Evolutionary conservation across 2,329 filamentous ascomycete species (phyloP).

Genomic region (Fusarium sp.): DNA sequence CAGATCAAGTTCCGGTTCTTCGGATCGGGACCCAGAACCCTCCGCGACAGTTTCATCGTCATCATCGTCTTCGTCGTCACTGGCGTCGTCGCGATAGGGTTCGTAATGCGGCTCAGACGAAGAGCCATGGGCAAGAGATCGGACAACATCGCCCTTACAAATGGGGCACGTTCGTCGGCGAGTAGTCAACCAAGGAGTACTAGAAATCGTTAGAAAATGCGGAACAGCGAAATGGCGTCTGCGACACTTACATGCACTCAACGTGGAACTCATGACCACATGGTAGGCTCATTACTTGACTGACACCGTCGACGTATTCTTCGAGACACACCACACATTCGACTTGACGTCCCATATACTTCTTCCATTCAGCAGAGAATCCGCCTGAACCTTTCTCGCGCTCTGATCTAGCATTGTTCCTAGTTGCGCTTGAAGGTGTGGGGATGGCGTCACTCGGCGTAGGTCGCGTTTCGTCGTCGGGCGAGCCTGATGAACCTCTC

Average conservation of each 20-base stretch:
- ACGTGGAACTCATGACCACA: constrained; percentile 98
- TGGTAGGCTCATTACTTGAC: constrained; percentile 94
- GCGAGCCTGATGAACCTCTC: constrained; percentile 72
- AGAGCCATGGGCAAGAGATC: constrained; percentile 69
- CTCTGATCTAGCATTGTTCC: constrained; percentile 52
- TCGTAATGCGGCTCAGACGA: constrained; percentile 66
- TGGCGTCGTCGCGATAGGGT: constrained; percentile 67
- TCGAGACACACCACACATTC: constrained; percentile 98
- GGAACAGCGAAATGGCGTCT: neutral
- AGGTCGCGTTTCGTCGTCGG: constrained; percentile 62
- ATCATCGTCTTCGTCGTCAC: constrained; percentile 56
- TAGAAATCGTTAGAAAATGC: constrained; percentile 54
- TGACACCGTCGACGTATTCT: constrained; percentile 95
- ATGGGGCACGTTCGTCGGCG: constrained; percentile 97
- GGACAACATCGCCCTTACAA: constrained; percentile 96
- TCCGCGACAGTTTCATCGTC: constrained; percentile 56
- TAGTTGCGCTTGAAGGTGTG: constrained; percentile 52
- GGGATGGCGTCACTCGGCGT: constrained; percentile 59
- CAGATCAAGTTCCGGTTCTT: constrained; percentile 54
- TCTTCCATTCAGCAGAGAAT: constrained; percentile 69
- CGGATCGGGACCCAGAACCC: constrained; percentile 50
- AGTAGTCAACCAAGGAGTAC: constrained; percentile 96
- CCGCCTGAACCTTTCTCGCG: constrained; percentile 62
- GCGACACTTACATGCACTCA: constrained; percentile 90
- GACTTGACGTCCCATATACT: constrained; percentile 76